Base-by-base conservation (phyloP, 176 grass and related monocot species). In the Rhynchospora breviuscula region DNA sequence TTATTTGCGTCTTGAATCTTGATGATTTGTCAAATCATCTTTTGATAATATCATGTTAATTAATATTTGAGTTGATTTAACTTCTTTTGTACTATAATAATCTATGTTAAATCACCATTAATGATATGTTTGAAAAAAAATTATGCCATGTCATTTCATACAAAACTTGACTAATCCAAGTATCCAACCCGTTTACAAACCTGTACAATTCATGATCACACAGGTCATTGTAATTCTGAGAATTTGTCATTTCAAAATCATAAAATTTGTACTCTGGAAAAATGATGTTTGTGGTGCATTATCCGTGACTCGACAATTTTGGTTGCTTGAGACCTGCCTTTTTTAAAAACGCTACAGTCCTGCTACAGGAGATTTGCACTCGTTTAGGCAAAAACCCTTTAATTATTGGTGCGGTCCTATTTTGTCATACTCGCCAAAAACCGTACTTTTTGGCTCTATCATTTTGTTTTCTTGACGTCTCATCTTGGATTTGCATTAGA, bases 371-470 rank as follows among this genome's bases (percentile, higher is more conserved):
- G 73, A 78, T 78, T 78, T 57, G 51, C 73, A 10, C 13, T 52
- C 51, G 71, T 75, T 75, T 22, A 35, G 51, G 14, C 73, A 78
- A 56, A 29, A 56, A 57, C 25, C 63, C 22, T 59, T 67, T 11
- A 19, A 82, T 82, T 82, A 82, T 82, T 82, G 62, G 67, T 53
- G 80, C 67, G 80, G 80, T 82, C 80, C 80, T 82, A 9, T 66
- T 82, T 67, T 82, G 80, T 82, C 45, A 31, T 66, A 63, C 67
- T 66, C 18, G 9, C 6, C 14, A 6, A 82, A 67, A 82, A 3
- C 31, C 43, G 8, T 82, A 54, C 80, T 52, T 82, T 63, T 78
- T 51, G 51, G 51, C 73, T 18, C 56, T 78, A 78, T 78, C 7
- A 18, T 56, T 10, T 56, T 57, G 51, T 78, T 33, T 78, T 78